Evolutionary conservation across 129 eudicot species (phyloP), one percentile per base, ranked within the genome.

Genomic region (Gnaphalium uliginosum): DNA sequence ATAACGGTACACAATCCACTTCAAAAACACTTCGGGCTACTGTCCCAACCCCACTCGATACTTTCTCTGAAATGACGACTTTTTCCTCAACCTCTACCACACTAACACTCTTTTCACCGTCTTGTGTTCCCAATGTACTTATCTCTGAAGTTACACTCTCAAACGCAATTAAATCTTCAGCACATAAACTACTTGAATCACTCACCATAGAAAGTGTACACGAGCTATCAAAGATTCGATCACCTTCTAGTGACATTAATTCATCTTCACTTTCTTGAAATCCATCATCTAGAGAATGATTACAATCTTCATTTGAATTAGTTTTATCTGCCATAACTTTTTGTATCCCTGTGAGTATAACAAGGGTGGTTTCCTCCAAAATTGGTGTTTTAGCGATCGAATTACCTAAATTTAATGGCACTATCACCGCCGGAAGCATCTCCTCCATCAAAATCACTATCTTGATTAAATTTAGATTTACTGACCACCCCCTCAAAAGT

Each of bases 181-280:
- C 90, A 22, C 97, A 87, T 63, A 88, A 73, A 72, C 97, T 88
- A 69, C 92, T 81, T n/a, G 83, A 85, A 86, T 91, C 95, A 81
- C 96, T 91, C 71, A 81, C 86, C 72, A 88, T 78, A 0, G 96
- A 87, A 61, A 89, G 73, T 7, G 96, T 78, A 76, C 87, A 84
- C 15, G 86, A 85, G 46, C 69, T 78, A 68, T 89, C 96, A 60
- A 83, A 85, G 9, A 85, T 68, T 43, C 83, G 85, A 61, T 90
- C 89, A 25, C 88, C 91, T 65, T 90, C 96, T 68, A 84, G 25
- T 1, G 96, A 90, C 48, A 87, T 73, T 8, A 72, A 41, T 25
- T 89, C 97, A 81, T 84, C 92, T 26, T 88, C 93, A 32, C 86
- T 91, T 76, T 86, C 92, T 23, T 76, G 84, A 61, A 78, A 81